phyloP scores from a whole-genome alignment of 352 stramenopile species.

The Phytophthora multivora region DNA sequence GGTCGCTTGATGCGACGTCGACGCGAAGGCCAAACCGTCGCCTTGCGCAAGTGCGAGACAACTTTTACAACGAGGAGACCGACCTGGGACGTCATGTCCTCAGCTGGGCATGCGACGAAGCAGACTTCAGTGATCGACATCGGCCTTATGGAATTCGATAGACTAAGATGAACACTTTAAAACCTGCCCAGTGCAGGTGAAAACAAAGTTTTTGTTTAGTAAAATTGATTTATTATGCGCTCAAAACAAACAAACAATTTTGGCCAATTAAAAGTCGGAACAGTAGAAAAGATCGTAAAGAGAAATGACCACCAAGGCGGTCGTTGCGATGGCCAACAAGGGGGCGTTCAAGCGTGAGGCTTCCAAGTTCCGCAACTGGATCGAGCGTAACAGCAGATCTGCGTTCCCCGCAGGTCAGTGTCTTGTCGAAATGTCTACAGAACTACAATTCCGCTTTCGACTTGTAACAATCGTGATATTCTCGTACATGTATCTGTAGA shows the following conservation, averaged over 20 bases:
- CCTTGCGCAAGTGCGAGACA: constrained; percentile 13
- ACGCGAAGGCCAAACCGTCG: constrained; percentile 2
- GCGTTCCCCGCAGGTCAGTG: constrained; percentile 33
- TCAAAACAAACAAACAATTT: no score
- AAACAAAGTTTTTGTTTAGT: no score
- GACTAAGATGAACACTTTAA: constrained; percentile 16
- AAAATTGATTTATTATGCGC: no score
- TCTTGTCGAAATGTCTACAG: neutral
- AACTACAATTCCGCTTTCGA: neutral
- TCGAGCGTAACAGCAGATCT: constrained; percentile 24
- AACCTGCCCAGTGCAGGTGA: no score
- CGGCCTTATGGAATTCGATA: neutral
- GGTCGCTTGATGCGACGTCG: constrained; percentile 8
- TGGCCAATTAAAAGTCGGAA: constrained; percentile 16
- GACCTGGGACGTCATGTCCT: neutral
- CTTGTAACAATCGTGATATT: neutral
- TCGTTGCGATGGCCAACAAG: constrained; percentile 31
- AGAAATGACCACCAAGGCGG: constrained; percentile 30
- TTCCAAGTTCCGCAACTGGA: constrained; percentile 41
- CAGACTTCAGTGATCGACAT: constrained; percentile 19
- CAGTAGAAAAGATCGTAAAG: neutral
- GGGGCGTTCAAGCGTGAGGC: constrained; percentile 37
- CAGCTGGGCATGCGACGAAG: constrained; percentile 4
- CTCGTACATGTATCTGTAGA: constrained; percentile 21
- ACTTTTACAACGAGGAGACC: constrained; percentile 2